Base-by-base conservation (phyloP, 257 asterid species). In the Gynochthodes officinalis region DNA sequence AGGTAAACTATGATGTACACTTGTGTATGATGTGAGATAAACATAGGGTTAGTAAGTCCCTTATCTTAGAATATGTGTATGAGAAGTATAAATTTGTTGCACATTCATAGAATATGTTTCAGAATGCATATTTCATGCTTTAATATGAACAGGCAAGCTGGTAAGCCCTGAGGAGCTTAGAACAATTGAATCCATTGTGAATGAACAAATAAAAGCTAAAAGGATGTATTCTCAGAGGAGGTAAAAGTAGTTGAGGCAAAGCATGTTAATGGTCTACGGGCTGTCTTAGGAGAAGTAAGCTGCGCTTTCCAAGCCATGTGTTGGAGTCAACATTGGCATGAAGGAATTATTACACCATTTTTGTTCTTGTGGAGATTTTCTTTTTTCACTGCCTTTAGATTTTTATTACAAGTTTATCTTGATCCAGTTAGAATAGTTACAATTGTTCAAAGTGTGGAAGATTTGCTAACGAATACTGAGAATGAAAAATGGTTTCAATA, bases 341-440 rank as follows among this genome's bases (percentile, higher is more conserved):
- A n/a, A 54, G 65, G 72, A 37, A 27, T 48, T 32, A 19, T 49
- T 49, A 63, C 8, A 7, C 28, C 37, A 23, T n/a, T 42, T 42
- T 67, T 27, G 54, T 18, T 39, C 46, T 28, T 73, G 13, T 30
- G n/a, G 9, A 39, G 30, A 23, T 50, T 9, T 44, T 60, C 23
- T 4, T 46, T 40, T 57, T 64, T 66, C 39, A 30, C 53, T 65
- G 78, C 69, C 23, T 16, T 52, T 64, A 63, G 37, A 23, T 70
- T 58, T 66, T 71, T 37, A 32, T 50, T 76, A 49, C 52, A 95
- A 98, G 97, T 95, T 33, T 95, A 95, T 76, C 99, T 98, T 23
- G 98, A 95, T 67, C 99, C 99, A 66, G 99, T 95, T 69, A 86
- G 98, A 79, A 89, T 95, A 76, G 99, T 95, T 74, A 76, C 99